phyloP scores from a whole-genome alignment of 345 rosid genomes.

The Dipteronia sinensis region DNA sequence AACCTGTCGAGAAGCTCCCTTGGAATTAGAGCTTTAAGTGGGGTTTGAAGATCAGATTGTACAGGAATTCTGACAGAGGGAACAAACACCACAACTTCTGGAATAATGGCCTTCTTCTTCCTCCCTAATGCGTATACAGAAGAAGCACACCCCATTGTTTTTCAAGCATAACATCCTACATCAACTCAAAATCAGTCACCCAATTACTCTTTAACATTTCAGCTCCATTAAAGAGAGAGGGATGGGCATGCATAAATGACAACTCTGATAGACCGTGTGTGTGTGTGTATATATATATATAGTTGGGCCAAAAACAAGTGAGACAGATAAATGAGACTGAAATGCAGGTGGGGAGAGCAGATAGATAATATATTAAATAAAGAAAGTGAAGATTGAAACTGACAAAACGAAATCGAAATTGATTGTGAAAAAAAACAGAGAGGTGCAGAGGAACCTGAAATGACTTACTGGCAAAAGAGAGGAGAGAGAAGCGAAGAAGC shows the following conservation, averaged over 20 bases:
- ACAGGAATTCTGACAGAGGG: constrained; percentile 62
- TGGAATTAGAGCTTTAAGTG: constrained; percentile 65
- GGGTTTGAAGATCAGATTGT: constrained; percentile 65
- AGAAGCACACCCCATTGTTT: constrained; percentile 73
- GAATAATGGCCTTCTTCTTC: constrained; percentile 57
- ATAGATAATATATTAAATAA: background rate
- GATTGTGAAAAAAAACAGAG: background rate
- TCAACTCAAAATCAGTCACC: constrained; percentile 3
- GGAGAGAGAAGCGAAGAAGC: constrained; percentile 17
- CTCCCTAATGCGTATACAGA: constrained; percentile 55
- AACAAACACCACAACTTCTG: constrained; percentile 62
- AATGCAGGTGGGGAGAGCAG: constrained; percentile 4
- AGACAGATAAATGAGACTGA: constrained; percentile 9
- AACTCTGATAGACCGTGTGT: background rate
- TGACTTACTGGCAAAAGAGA: constrained; percentile 28
- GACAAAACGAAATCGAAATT: background rate
- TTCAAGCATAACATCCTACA: constrained; percentile 44
- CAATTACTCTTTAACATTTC: constrained; percentile 19
- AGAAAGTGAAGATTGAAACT: background rate
- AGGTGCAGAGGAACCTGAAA: constrained; percentile 8
- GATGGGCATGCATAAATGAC: constrained; percentile 17
- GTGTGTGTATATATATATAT: too few relatives aligned
- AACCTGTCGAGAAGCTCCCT: constrained; percentile 46
- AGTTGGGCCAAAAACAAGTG: background rate
- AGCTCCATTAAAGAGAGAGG: constrained; percentile 1